Percentiles rank a stretch among this genome's conserved stretches.
Conservation (phyloP, 257 asterid species). For the Vinca minor region DNA sequence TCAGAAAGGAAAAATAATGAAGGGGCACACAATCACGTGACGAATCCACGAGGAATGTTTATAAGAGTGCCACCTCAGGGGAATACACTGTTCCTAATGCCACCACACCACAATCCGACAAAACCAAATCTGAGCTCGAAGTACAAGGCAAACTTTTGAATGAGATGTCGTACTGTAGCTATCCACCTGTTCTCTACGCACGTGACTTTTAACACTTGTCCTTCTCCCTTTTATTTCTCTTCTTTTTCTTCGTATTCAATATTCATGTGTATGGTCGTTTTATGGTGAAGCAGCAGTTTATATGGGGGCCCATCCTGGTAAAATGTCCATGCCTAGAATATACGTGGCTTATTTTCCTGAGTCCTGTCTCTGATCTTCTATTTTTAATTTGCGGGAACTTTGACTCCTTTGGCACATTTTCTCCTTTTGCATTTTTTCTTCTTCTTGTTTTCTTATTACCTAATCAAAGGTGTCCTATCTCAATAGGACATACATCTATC, state of each 20-base stretch:
- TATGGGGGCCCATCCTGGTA: background rate
- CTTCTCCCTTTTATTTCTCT: background rate
- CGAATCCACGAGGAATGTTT: constrained; percentile 18
- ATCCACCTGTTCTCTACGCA: constrained; percentile 14
- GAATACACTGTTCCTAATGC: constrained; percentile 9
- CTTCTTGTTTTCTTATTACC: background rate
- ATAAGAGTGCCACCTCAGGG: constrained; percentile 7
- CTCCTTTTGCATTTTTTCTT: background rate
- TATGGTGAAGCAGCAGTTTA: background rate
- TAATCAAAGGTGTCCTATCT: no score
- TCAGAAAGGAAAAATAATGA: background rate
- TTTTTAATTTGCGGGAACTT: background rate
- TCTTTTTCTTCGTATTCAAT: no score
- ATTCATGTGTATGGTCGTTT: no score
- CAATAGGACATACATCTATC: no score
- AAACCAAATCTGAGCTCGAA: constrained; percentile 4
- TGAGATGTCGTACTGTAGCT: background rate
- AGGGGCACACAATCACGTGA: constrained; percentile 20
- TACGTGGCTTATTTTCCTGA: constrained; percentile 1
- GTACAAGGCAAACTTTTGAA: constrained; percentile 12
- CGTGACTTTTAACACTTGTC: constrained; percentile 16
- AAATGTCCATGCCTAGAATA: background rate
- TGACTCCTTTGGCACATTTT: background rate
- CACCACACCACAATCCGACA: constrained; percentile 8
- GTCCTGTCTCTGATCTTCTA: background rate